Evolutionary conservation across 345 rosid species (phyloP), one percentile per base, ranked within the genome.

Genomic region (Linum usitatissimum): DNA sequence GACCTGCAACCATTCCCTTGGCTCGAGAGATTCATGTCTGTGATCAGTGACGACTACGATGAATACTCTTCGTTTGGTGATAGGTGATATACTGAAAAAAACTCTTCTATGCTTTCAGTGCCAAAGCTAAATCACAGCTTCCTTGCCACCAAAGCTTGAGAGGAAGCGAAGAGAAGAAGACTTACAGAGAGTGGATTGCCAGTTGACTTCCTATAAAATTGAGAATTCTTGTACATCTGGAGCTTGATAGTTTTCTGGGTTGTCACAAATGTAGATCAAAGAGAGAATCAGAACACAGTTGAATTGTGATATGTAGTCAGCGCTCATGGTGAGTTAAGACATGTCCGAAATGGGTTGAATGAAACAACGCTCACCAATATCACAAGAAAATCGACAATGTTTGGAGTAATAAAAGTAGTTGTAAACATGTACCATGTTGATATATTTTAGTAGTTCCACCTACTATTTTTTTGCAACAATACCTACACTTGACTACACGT

Each of bases 21-120:
- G 99, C 99, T 93, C 6, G 97, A 90, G 82, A 87, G 97, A 69
- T 93, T 93, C 59, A 97, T 87, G 70, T 87, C 99, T 12, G 96
- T 90, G 65, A 93, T 93, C 64, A 93, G 97, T 57, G 99, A 93
- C 76, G 84, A 79, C 77, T 93, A 83, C 70, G 84, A 93, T 14
- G 96, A 93, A 66, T 96, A 90, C 62, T 7, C 38, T 85, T 74
- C 62, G 68, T 76, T 71, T 88, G 84, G 60, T 93, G 83, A 90
- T 67, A 55, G 17, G 17, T 10, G 51, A 45, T 45, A 12, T 45
- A 45, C 51, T 7, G 51, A 45, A 7, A 45, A 7, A 3, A 45
- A 45, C 51, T 45, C 14, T 45, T 12, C 10, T 1, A 10, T 9
- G 51, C 3, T 45, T 45, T 45, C 51, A 10, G 14, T 6, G 51